Evolutionary conservation across 192 early-diverging fungal species (phyloP).

Genomic region (Backusella liffmaniae): DNA sequence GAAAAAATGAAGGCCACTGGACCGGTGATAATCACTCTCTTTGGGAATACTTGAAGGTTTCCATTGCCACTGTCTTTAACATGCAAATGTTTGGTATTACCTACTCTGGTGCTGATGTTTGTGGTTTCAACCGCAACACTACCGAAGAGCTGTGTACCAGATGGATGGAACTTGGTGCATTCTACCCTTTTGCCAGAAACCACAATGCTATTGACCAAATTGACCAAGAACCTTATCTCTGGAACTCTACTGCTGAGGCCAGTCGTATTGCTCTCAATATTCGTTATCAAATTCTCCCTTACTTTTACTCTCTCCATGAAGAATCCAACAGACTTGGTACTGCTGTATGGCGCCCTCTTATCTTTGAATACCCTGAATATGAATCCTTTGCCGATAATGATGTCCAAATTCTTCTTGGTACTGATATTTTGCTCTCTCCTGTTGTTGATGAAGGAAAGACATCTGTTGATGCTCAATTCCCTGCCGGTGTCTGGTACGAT

Average conservation of each 20-base stretch:
- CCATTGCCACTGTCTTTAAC: constrained; percentile 58
- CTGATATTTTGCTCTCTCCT: constrained; percentile 56
- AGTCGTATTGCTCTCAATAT: constrained; percentile 48
- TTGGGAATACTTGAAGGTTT: constrained; percentile 57
- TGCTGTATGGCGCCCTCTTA: constrained; percentile 54
- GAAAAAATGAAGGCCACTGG: constrained; percentile 34
- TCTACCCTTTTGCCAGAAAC: constrained; percentile 47
- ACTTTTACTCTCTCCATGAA: constrained; percentile 58
- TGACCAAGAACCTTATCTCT: constrained; percentile 63
- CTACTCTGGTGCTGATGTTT: constrained; percentile 69
- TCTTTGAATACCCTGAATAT: constrained; percentile 50
- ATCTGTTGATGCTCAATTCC: constrained; percentile 62
- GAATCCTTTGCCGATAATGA: constrained; percentile 43
- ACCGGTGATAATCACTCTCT: constrained; percentile 61
- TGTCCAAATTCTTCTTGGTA: constrained; percentile 60
- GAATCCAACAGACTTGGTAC: constrained; percentile 48
- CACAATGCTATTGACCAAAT: constrained; percentile 52
- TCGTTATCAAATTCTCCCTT: constrained; percentile 62
- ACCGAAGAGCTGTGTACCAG: constrained; percentile 64
- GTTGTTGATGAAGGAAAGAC: constrained; percentile 47
- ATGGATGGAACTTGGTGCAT: constrained; percentile 61
- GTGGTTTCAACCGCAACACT: constrained; percentile 61
- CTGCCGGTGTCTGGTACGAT: constrained; percentile 63
- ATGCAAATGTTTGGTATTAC: constrained; percentile 74
- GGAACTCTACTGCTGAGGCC: constrained; percentile 54